Percentiles rank a stretch among this genome's conserved stretches.
Conservation (phyloP, 169 alveolate genomes). For the Eimeria falciformis region DNA sequence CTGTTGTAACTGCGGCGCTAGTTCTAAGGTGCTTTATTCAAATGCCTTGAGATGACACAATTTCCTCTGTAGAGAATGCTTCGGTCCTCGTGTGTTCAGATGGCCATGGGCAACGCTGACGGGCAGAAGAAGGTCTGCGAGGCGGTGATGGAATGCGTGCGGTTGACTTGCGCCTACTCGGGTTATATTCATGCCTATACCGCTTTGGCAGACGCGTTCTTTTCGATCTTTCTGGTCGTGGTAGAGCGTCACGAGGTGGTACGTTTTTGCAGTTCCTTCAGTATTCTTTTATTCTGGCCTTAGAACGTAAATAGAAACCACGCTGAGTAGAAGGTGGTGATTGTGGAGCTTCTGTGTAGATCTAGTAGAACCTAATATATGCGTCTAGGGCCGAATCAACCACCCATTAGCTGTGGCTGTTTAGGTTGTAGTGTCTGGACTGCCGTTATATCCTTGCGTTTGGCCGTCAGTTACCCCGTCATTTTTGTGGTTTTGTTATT, state of each 20-base stretch:
- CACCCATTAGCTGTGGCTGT: not conserved
- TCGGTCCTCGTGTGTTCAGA: not conserved
- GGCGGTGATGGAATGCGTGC: slow-evolving; percentile 70
- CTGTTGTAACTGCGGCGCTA: not conserved
- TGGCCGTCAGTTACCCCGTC: not conserved
- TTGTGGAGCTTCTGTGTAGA: not conserved
- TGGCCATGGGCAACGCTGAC: slow-evolving; percentile 50
- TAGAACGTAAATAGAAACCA: not conserved
- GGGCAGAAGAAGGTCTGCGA: slow-evolving; percentile 65
- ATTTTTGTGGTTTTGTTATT: not conserved
- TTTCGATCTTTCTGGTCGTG: slow-evolving; percentile 41
- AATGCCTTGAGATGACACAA: not conserved
- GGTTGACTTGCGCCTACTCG: slow-evolving; percentile 39
- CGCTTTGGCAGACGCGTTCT: not conserved
- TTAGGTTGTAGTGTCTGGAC: not conserved
- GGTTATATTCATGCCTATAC: slow-evolving; percentile 48
- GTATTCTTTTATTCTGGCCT: not conserved
- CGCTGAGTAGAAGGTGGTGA: not conserved
- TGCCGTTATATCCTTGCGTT: not conserved
- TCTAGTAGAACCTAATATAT: too few species aligned
- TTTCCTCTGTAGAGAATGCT: not conserved
- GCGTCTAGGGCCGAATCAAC: too few species aligned
- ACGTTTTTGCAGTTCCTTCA: not conserved
- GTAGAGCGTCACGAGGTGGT: slow-evolving; percentile 63
- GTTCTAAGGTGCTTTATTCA: not conserved